Evolutionary conservation across 176 grass and related monocot species (phyloP), one percentile per base, ranked within the genome.

Genomic region (Melocanna baccifera): DNA sequence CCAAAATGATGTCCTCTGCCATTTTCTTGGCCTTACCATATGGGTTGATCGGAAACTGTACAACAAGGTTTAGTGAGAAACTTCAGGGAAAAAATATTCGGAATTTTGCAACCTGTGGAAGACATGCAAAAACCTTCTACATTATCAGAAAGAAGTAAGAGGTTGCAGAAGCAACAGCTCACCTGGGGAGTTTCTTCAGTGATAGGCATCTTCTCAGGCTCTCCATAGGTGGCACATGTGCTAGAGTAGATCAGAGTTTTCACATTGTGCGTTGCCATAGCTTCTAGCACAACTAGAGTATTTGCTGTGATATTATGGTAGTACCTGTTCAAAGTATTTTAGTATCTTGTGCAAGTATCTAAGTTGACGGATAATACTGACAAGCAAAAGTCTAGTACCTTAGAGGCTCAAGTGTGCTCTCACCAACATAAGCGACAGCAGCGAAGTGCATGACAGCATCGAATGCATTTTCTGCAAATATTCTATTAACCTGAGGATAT

Each of bases 1-100:
- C 94, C 67, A 97, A 85, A 89, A 97, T 97, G 47, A 97, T 97
- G 82, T 97, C 94, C 84, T 97, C 94, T 40, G 94, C 88, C 94
- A 97, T 97, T 87, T 97, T 97, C 81, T 97, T 97, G 70, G 94
- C 94, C 81, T 97, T 97, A 10, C 94, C 94, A 46, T 97, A 97
- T 34, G 94, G 94, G 70, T 97, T 97, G 45, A 97, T 97, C 0
- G 94, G 94, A 77, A 97, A 85, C 94, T 97, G 84, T 37, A 84
- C 9, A 76, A 1, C 7, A 70, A 9, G 69, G 77, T 51, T 67
- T 37, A 34, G 63, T 63, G 6, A 46, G 25, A 10, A 36, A 81
- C 12, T 77, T 78, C 4, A 71, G 13, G 59, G 3, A 63, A 63
- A 1, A 47, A 74, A 58, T 23, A 53, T 42, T 14, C 0, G 3